Percentiles rank a stretch among this genome's conserved stretches.
These are phyloP conservation scores for Leonotis leonurus DNA, from an alignment of 257 asterid species.

Conservation along the genomic window DNA sequence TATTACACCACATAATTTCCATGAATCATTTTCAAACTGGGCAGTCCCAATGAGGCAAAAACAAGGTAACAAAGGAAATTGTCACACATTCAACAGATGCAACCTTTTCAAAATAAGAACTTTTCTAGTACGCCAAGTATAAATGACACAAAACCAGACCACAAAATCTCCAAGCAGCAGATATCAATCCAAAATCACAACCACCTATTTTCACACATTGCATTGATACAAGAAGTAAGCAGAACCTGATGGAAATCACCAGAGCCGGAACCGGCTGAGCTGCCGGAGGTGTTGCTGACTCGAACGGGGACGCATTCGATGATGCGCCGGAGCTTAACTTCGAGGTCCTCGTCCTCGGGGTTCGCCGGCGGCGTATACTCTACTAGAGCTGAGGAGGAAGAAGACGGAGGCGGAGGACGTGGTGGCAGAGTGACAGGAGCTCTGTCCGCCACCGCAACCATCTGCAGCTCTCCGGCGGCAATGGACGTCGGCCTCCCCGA, in stretches of 20 bases:
- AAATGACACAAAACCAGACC: background rate
- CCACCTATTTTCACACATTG: background rate
- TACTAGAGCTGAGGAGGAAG: conserved; percentile 60
- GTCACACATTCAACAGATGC: background rate
- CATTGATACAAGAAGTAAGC: background rate
- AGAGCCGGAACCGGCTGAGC: conserved; percentile 98
- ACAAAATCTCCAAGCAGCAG: background rate
- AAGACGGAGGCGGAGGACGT: conserved; percentile 26
- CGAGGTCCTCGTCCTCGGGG: conserved; percentile 92
- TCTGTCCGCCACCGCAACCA: conserved; percentile 48
- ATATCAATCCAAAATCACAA: background rate
- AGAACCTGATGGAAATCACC: conserved; percentile 98
- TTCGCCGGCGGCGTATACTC: conserved; percentile 61
- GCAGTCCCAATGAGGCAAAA: background rate
- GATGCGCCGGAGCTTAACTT: conserved; percentile 90
- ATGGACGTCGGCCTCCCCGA: conserved; percentile 40
- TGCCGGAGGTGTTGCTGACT: conserved; percentile 90
- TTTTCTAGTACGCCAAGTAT: background rate
- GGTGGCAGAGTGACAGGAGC: conserved; percentile 44
- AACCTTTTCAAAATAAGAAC: background rate
- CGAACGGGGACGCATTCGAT: conserved; percentile 91
- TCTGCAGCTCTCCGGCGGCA: conserved; percentile 59
- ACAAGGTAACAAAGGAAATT: background rate
- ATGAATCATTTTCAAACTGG: background rate
- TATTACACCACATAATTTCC: background rate